These are phyloP conservation scores for Fusarium abutilonis DNA, from an alignment of 2,329 filamentous ascomycete genomes.

Conservation along the genomic window DNA sequence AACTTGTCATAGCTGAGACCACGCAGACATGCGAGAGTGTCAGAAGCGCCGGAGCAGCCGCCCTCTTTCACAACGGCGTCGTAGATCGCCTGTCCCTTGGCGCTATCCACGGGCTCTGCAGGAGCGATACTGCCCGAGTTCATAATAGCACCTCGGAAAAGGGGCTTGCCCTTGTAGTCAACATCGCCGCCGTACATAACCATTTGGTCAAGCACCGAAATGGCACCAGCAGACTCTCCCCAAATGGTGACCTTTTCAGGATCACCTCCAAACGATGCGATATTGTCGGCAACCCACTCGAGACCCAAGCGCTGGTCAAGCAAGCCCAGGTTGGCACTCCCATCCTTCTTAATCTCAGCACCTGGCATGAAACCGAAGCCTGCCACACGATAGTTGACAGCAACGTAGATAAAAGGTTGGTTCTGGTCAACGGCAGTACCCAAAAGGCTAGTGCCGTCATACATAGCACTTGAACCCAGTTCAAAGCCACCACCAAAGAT, in stretches of 20 bases:
- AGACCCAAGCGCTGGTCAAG: constrained; percentile 77
- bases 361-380: constrained; percentile 80
- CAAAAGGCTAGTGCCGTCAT: constrained; percentile 62
- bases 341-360: constrained; percentile 72
- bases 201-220: constrained; percentile 82
- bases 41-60: constrained; percentile 66
- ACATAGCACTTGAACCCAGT: constrained; percentile 61
- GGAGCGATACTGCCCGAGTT: constrained; percentile 73
- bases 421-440: constrained; percentile 53
- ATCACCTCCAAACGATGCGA: constrained; percentile 80
- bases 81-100: constrained; percentile 73
- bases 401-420: constrained; percentile 75
- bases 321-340: constrained; percentile 75
- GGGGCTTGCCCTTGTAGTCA: constrained; percentile 76
- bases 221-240: constrained; percentile 77
- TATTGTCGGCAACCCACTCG: constrained; percentile 82
- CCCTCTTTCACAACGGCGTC: constrained; percentile 67
- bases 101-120: constrained; percentile 69
- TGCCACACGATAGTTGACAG: constrained; percentile 80
- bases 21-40: constrained; percentile 75
- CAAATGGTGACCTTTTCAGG: constrained; percentile 81
- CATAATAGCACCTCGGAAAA: constrained; percentile 84
- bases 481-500: constrained; percentile 76
- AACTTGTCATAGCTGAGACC: constrained; percentile 66
- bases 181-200: constrained; percentile 76